Percentiles rank a stretch among this genome's conserved stretches.
Evolutionary conservation across 805 yeast genomes (phyloP).

Genomic region (Maudiozyma barnettii): DNA sequence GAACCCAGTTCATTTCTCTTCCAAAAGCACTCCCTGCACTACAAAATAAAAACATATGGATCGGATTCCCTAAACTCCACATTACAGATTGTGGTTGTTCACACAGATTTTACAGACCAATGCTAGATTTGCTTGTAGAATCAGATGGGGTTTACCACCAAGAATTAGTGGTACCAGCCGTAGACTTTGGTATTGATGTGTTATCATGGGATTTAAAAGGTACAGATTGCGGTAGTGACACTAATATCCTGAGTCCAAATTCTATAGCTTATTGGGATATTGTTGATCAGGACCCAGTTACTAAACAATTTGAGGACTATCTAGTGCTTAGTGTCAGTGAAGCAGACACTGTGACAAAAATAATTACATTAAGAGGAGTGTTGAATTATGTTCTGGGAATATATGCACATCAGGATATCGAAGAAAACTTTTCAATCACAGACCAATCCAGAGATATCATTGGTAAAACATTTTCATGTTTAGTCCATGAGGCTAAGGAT

Average conservation of each 20-base stretch:
- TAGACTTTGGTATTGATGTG: constrained; percentile 12
- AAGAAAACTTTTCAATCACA: too few relatives aligned
- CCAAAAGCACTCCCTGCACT: constrained; percentile 11
- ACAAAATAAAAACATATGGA: constrained; percentile 13
- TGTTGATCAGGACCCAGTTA: constrained; percentile 9
- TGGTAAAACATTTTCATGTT: too few relatives aligned
- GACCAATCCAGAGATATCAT: too few relatives aligned
- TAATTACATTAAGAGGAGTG: constrained; percentile 31
- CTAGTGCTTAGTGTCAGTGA: constrained; percentile 34
- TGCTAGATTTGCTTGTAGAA: constrained; percentile 12
- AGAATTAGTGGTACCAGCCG: constrained; percentile 12
- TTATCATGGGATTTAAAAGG: constrained; percentile 12
- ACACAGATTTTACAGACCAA: constrained; percentile 13
- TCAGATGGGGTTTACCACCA: constrained; percentile 11
- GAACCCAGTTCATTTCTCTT: constrained; percentile 14
- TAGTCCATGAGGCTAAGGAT: too few relatives aligned
- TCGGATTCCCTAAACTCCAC: constrained; percentile 17
- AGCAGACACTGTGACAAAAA: constrained; percentile 30
- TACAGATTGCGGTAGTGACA: constrained; percentile 5
- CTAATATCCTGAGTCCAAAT: constrained; percentile 13
- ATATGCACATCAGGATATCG: too few relatives aligned
- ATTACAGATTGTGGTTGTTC: constrained; percentile 16
- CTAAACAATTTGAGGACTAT: constrained; percentile 26
- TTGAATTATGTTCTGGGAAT: constrained; percentile 30
- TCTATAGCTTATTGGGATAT: constrained; percentile 15